Conservation (phyloP, 2,329 filamentous ascomycete genomes). For the Aspergillus sp. region DNA sequence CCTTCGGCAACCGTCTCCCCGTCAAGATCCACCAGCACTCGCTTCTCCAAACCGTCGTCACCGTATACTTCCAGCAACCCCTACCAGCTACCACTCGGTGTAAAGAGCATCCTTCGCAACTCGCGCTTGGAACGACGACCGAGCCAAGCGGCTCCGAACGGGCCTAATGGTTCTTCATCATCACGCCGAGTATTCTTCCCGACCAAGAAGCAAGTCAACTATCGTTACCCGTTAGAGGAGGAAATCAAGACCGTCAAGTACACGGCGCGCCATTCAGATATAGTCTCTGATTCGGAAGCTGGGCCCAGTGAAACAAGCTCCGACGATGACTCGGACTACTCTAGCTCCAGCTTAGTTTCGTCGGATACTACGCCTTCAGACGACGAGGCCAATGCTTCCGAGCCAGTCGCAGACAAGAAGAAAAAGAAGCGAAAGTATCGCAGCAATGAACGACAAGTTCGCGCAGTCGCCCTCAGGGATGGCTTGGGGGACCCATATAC, state of each 20-base stretch:
- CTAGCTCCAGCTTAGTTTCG: constrained; percentile 26
- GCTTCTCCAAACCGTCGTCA: constrained; percentile 30
- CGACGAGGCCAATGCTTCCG: constrained; percentile 26
- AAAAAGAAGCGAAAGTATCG: constrained; percentile 39
- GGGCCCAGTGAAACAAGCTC: constrained; percentile 17
- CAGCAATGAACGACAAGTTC: constrained; percentile 37
- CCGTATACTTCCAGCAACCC: constrained; percentile 32
- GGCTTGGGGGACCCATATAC: constrained; percentile 46
- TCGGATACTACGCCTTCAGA: constrained; percentile 33
- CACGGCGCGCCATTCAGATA: constrained; percentile 57
- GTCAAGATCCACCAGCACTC: constrained; percentile 26
- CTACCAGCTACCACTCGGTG: constrained; percentile 45
- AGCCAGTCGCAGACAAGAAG: constrained; percentile 34
- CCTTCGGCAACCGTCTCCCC: constrained; percentile 40
- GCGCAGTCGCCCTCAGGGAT: constrained; percentile 41
- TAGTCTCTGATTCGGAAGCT: constrained; percentile 36
- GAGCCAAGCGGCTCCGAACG: constrained; percentile 35
- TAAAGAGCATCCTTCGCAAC: constrained; percentile 50
- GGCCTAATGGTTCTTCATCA: constrained; percentile 34
- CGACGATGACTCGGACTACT: constrained; percentile 28
- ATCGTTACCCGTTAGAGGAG: constrained; percentile 57
- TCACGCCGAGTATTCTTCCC: constrained; percentile 50
- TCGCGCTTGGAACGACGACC: constrained; percentile 46
- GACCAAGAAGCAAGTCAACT: constrained; percentile 58
- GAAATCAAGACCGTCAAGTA: constrained; percentile 59